phyloP scores from a whole-genome alignment of 768 basidiomycete genomes.

The Russula virescens region DNA sequence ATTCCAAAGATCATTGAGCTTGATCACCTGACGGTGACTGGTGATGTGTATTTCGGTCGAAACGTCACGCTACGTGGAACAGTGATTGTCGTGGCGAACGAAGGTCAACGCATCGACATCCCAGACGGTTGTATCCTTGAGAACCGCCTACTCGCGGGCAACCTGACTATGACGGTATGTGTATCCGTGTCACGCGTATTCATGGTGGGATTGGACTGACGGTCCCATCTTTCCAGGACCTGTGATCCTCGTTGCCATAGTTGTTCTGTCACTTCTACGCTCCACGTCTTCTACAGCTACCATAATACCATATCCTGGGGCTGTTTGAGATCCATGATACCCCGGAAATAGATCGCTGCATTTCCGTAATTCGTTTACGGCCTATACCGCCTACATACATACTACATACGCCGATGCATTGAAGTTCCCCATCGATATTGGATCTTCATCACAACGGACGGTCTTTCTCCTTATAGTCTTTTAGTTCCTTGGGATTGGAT shows the following conservation, averaged over 20 bases:
- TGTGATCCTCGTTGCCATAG: neutral
- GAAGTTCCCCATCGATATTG: neutral
- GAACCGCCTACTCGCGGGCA: conserved; percentile 75
- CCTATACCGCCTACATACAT: neutral
- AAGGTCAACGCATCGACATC: conserved; percentile 67
- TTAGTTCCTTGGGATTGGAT: neutral
- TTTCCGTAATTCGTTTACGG: neutral
- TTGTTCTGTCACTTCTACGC: neutral
- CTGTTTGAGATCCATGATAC: neutral
- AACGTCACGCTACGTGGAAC: conserved; percentile 84
- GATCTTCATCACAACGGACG: neutral
- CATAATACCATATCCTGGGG: neutral
- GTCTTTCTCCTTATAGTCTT: neutral
- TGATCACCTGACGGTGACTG: conserved; percentile 91
- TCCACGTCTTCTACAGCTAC: neutral
- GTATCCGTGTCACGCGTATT: neutral
- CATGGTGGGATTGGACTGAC: neutral
- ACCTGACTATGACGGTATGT: conserved; percentile 69
- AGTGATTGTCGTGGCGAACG: conserved; percentile 80
- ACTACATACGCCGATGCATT: neutral
- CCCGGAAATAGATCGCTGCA: neutral
- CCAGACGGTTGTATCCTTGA: conserved; percentile 71
- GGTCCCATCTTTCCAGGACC: neutral
- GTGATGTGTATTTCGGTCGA: conserved; percentile 86
- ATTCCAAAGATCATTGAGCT: conserved; percentile 88